Evolutionary conservation across 2,329 filamentous ascomycete genomes (phyloP), one percentile per base, ranked within the genome.

Genomic region (Coniochaeta hoffmannii): DNA sequence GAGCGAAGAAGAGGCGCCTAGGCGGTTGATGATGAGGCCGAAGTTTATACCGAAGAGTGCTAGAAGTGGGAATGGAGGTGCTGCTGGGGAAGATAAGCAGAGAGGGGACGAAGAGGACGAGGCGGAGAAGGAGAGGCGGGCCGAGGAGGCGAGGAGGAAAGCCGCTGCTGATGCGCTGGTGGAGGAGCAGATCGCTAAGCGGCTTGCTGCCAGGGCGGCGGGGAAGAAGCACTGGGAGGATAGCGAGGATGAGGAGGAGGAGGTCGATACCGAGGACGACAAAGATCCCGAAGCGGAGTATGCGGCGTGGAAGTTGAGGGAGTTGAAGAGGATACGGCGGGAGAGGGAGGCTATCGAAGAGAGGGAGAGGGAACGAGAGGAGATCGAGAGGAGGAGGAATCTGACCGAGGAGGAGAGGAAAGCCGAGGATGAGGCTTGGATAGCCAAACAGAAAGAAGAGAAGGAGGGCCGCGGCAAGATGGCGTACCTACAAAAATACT

Each of bases 401-500:
- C 80, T 99, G 55, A 95, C 88, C 0, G 85, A 87, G 36, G 90
- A 93, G 64, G 92, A 97, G 72, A 83, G 94, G 50, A 84, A 86
- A 56, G 86, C 84, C 56, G 94, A 99, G 69, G 94, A 99, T 69
- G 82, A 85, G 44, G 88, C 81, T 53, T 89, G 84, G 69, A 74
- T 97, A 17, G 85, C 86, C 1, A 78, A 80, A 61, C 93, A 97
- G 71, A 84, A 87, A 63, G 88, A 88, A 59, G 91, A 96, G 60
- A 89, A 89, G 64, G 85, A 88, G 58, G 71, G 77, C 53, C 86
- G 87, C 58, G 90, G 90, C 54, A 88, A 93, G 72, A 90, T 94
- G 79, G 82, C 82, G 1, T 97, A 85, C 69, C 90, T 97, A 88
- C 92, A 97, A 67, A 91, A 92, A 68, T 99, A 97, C 74, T 92